Evolutionary conservation across 345 rosid genomes (phyloP).

Genomic region (Salix exigua): DNA sequence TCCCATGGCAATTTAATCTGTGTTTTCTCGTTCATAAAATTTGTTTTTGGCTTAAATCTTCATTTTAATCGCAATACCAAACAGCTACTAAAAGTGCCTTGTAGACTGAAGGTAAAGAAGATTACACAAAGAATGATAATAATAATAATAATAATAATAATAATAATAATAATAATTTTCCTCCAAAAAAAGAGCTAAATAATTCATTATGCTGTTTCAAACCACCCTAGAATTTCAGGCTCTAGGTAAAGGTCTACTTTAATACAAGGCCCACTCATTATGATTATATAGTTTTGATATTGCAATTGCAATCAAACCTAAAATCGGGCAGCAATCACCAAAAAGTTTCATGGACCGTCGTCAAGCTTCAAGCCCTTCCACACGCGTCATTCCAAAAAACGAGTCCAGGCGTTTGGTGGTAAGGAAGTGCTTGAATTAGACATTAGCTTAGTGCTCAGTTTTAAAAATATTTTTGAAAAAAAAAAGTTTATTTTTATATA

Average conservation of each 20-base stretch:
- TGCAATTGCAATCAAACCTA: background rate
- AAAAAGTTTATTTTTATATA: no score
- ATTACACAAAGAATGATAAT: background rate
- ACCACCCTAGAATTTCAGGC: background rate
- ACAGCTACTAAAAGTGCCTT: no score
- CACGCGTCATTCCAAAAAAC: background rate
- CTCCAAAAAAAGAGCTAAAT: background rate
- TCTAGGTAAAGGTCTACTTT: background rate
- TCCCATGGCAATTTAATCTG: no score
- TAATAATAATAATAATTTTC: background rate
- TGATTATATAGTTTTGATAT: background rate
- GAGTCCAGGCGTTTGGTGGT: background rate
- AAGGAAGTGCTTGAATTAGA: background rate
- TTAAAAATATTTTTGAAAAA: no score
- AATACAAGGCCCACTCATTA: background rate
- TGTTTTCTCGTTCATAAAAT: no score
- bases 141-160: background rate
- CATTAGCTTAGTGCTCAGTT: background rate
- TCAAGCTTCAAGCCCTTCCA: background rate
- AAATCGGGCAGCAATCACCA: background rate
- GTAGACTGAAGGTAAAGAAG: background rate
- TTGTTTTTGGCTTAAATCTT: no score
- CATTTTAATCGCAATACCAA: no score
- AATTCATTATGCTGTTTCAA: background rate
- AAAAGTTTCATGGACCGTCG: background rate